phyloP scores from a whole-genome alignment of 129 eudicot species.

The Artemisia annua region DNA sequence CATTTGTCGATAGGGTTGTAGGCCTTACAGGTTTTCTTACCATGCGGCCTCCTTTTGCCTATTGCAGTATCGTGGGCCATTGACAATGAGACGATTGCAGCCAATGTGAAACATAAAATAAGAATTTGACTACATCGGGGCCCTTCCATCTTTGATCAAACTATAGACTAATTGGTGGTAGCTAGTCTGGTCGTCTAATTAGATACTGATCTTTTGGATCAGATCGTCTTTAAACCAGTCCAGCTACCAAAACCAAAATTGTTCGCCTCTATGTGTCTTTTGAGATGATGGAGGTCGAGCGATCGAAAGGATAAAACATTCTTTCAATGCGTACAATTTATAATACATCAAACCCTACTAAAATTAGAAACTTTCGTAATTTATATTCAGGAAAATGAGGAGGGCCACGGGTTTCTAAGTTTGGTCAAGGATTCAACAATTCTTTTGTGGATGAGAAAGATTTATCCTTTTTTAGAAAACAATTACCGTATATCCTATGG shows the following conservation, averaged over 20 bases:
- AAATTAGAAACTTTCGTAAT: slow-evolving; percentile 7
- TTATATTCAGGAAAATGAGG: slow-evolving; percentile 26
- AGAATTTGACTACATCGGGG: slow-evolving; percentile 13
- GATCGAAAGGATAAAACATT: slow-evolving; percentile 15
- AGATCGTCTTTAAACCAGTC: slow-evolving; percentile 27
- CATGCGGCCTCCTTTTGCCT: slow-evolving; percentile 20
- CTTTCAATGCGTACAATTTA: slow-evolving; percentile 13
- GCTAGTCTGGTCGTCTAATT: slow-evolving; percentile 29
- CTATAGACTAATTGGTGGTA: slow-evolving; percentile 19
- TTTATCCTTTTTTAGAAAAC: background rate
- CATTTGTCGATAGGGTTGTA: slow-evolving; percentile 66
- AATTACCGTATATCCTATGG: background rate
- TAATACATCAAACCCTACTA: background rate
- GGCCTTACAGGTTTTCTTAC: slow-evolving; percentile 37
- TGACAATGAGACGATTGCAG: slow-evolving; percentile 22
- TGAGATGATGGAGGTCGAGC: slow-evolving; percentile 17
- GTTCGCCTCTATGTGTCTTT: slow-evolving; percentile 17
- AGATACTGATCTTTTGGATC: slow-evolving; percentile 28
- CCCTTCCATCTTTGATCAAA: slow-evolving; percentile 35
- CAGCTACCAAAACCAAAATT: slow-evolving; percentile 33
- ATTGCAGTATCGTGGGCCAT: slow-evolving; percentile 21
- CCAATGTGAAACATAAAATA: slow-evolving; percentile 27
- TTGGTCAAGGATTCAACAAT: slow-evolving; percentile 14
- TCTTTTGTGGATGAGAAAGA: slow-evolving; percentile 13
- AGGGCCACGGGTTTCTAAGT: slow-evolving; percentile 13